Conservation (phyloP, 2,329 filamentous ascomycete species). For the Epichloe gansuensis region DNA sequence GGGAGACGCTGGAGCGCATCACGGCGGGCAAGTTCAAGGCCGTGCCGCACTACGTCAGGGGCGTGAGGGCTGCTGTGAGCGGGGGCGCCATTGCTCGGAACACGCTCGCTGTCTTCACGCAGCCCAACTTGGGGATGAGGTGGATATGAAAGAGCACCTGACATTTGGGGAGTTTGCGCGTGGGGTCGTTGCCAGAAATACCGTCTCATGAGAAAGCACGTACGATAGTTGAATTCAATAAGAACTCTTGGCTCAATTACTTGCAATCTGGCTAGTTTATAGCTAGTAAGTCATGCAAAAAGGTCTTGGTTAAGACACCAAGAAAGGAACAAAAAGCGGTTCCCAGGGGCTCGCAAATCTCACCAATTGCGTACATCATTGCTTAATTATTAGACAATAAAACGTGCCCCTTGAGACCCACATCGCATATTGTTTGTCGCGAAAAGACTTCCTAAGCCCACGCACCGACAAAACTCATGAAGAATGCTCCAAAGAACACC, state of each 20-base stretch:
- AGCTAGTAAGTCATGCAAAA: no score
- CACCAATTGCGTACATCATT: background rate
- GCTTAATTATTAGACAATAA: background rate
- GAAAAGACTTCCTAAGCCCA: constrained; percentile 35
- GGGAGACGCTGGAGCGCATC: constrained; percentile 82
- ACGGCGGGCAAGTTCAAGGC: constrained; percentile 86
- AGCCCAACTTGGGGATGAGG: constrained; percentile 79
- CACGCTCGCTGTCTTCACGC: constrained; percentile 91
- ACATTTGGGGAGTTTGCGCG: constrained; percentile 68
- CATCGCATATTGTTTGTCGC: background rate
- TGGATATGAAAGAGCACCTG: constrained; percentile 54
- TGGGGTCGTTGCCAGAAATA: constrained; percentile 47
- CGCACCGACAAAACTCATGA: constrained; percentile 52
- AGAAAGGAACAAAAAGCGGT: background rate
- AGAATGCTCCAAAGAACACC: constrained; percentile 46
- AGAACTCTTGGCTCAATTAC: no score
- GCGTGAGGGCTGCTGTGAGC: constrained; percentile 46
- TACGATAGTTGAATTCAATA: background rate
- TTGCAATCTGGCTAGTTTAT: no score
- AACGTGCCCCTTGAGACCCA: background rate
- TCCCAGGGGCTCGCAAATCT: background rate
- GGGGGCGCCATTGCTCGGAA: constrained; percentile 57
- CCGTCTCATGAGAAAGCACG: constrained; percentile 25
- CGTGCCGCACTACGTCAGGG: constrained; percentile 89
- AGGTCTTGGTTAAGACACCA: background rate